Percentiles rank a stretch among this genome's conserved stretches.
Evolutionary conservation across 2,329 filamentous ascomycete species (phyloP).

Genomic region (Aspergillus nomiae): DNA sequence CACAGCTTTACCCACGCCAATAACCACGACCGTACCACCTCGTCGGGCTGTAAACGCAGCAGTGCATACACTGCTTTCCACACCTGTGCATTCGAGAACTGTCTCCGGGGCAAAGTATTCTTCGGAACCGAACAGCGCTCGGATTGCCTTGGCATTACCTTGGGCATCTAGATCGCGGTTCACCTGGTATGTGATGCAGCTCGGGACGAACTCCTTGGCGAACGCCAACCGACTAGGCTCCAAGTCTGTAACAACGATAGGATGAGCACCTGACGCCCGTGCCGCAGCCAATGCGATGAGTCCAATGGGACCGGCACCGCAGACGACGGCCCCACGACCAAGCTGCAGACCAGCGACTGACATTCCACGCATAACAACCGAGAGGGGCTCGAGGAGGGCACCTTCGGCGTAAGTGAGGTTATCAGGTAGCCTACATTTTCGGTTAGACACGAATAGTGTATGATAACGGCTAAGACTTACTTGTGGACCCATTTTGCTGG

Average conservation of each 20-base stretch:
- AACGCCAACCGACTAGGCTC: conserved; percentile 59
- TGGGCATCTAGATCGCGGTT: conserved; percentile 48
- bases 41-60: conserved; percentile 59
- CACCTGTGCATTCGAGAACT: conserved; percentile 67
- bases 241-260: conserved; percentile 65
- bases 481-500: conserved; percentile 62
- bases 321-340: conserved; percentile 59
- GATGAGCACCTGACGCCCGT: conserved; percentile 63
- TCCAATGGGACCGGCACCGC: conserved; percentile 66
- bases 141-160: conserved; percentile 55
- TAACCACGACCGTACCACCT: conserved; percentile 64
- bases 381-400: conserved; percentile 66
- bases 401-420: conserved; percentile 60
- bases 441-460: conserved; percentile 8
- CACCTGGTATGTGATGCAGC: conserved; percentile 57
- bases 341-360: conserved; percentile 55
- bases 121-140: conserved; percentile 54
- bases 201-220: conserved; percentile 59
- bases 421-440: conserved; percentile 49
- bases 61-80: conserved; percentile 64
- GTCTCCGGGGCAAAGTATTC: conserved; percentile 62
- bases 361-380: conserved; percentile 65
- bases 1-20: conserved; percentile 62
- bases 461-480: conserved; percentile 5
- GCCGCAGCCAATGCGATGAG: conserved; percentile 61